Base-by-base conservation (phyloP, 1,284 basidiomycete genomes). In the Vanrija sp. region DNA sequence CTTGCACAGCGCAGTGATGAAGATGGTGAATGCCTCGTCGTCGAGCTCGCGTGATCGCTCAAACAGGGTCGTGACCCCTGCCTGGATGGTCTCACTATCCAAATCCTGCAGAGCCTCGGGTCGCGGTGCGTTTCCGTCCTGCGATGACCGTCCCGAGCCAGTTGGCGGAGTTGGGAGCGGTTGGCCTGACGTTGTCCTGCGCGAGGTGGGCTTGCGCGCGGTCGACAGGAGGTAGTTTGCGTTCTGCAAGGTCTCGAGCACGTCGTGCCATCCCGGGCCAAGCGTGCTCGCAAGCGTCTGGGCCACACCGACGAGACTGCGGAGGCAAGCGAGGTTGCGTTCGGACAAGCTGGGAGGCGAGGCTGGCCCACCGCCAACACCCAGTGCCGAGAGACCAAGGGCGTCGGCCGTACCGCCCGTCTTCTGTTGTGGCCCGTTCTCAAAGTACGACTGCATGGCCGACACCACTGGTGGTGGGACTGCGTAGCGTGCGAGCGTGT, bases 161-260 rank as follows among this genome's bases (percentile, higher is more conserved):
- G 19, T 5, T n/a, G 38, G 6, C 7, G 38, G 38, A 5, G 38
- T 18, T n/a, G 38, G 9, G 6, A 19, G 38, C 2, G n/a, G 38
- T n/a, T 18, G 38, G 38, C n/a, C n/a, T 15, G 38, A 39, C 6
- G n/a, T 12, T 10, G 19, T 12, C 31, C 31, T 31, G 4, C 31
- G 31, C 8, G 31, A 9, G 12, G 12, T 31, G 31, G 52, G 36
- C 35, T 23, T 41, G 6, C 45, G 39, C 19, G 45, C 37, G 6
- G 15, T 23, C 47, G 82, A 83, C 24, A 96, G 78, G 16, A 96
- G 88, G 66, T 90, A 92, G 62, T 94, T 91, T 6, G 92, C 91
- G 63, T 93, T 95, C 75, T 96, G 92, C 36, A 96, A 75, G 1
- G 87, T 84, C 67, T 96, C 92, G 44, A 98, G 81, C 7, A 98